Conservation (phyloP, 2,329 filamentous ascomycete species). For the Phialemoniopsis sp. region DNA sequence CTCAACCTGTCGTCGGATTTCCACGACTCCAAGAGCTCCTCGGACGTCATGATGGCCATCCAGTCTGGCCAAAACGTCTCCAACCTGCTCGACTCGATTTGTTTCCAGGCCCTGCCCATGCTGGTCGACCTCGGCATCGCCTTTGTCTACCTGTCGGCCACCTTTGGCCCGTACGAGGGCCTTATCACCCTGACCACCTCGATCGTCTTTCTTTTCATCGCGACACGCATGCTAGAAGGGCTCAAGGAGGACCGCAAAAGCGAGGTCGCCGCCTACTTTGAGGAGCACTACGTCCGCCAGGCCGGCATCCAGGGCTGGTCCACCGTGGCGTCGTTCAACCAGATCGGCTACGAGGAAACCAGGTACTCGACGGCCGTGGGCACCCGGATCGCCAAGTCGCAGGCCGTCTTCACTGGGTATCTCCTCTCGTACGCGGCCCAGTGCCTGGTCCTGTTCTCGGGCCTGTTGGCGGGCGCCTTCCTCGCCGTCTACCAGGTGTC, state of each 20-base stretch:
- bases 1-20: slow-evolving; percentile 59
- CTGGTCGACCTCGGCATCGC: slow-evolving; percentile 56
- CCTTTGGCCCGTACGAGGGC: slow-evolving; percentile 57
- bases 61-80: slow-evolving; percentile 49
- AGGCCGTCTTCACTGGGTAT: slow-evolving; percentile 37
- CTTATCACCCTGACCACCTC: slow-evolving; percentile 58
- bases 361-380: slow-evolving; percentile 48
- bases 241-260: slow-evolving; percentile 45
- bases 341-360: slow-evolving; percentile 51
- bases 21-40: slow-evolving; percentile 56
- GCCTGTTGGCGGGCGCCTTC: slow-evolving; percentile 61
- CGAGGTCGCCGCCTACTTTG: slow-evolving; percentile 47
- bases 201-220: slow-evolving; percentile 50
- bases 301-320: slow-evolving; percentile 56
- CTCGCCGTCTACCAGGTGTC: slow-evolving; percentile 63
- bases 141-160: slow-evolving; percentile 54
- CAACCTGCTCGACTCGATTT: slow-evolving; percentile 52
- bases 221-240: slow-evolving; percentile 44
- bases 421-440: slow-evolving; percentile 51
- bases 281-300: slow-evolving; percentile 51
- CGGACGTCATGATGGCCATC: slow-evolving; percentile 54
- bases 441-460: slow-evolving; percentile 62
- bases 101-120: slow-evolving; percentile 56
- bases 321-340: slow-evolving; percentile 56
- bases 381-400: slow-evolving; percentile 28